Base-by-base conservation (phyloP, 176 grass and related monocot genomes). In the Coix lacrymajobi region DNA sequence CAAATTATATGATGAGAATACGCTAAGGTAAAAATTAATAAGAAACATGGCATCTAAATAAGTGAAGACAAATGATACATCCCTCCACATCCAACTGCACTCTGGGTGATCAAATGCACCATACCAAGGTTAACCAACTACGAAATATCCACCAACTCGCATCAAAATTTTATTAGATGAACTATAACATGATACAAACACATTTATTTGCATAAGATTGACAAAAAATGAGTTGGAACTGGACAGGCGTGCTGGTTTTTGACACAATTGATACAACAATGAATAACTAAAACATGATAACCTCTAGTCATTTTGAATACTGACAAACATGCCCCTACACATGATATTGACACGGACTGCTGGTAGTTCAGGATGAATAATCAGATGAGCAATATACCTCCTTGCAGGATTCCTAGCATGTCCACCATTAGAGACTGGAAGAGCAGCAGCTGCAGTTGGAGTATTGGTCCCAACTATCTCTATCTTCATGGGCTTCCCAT, bases 401-500 rank as follows among this genome's bases (percentile, higher is more conserved):
- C n/a, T 96, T 31, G 75, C 69, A 87, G 52, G 51, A 72, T 79
- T 83, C 36, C 80, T 87, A 76, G 69, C 61, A 56, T 75, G 75
- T 49, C 57, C 78, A n/a, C 85, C 93, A 17, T 84, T 90, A 45
- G 77, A 84, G 29, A 56, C 46, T 37, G 81, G 91, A 80, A 83
- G 73, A 65, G 83, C 84, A 79, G 83, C 68, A 65, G 89, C 72
- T 45, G 89, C 83, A 46, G 82, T 85, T 51, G 97, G 84, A 69
- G 89, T 85, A 85, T 96, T 96, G 38, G 91, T 94, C 82, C 89
- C 89, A n/a, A 99, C 79, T 51, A 99, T 85, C 69, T 99, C 93
- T 75, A 99, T 96, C 81, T 96, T 90, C 97, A 99, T 99, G 24
- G 91, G 93, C 81, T 99, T 99, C 24, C 97, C 93, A 94, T 99